Base-by-base conservation (phyloP, 2,329 filamentous ascomycete genomes). In the Dactylellina parvicollis region DNA sequence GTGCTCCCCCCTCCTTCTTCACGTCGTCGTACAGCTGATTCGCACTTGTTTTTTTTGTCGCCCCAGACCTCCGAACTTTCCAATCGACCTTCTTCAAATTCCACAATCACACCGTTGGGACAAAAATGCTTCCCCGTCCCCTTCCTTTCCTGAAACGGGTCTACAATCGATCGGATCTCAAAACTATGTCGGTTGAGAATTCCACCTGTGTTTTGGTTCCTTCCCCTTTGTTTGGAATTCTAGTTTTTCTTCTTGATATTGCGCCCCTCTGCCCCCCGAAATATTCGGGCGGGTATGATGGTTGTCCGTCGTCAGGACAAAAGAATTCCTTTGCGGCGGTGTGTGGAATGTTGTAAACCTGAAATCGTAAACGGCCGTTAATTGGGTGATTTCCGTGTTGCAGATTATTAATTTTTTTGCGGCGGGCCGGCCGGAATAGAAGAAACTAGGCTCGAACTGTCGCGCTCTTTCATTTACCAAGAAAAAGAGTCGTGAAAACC, bases 331-430 rank as follows among this genome's bases (percentile, higher is more conserved):
- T 24, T 22, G n/a, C 18, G 34, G 47, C 47, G 38, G n/a, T 34
- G 32, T 44, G 49, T 47, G 60, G 60, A 65, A 65, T 65, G 60
- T 32, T 46, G n/a, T 10, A n/a, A 60, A 42, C 24, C 16, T 24
- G 30, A 16, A 40, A 18, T 10, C 3, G 44, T 18, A 9, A 9
- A 34, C 12, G 26, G 47, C 20, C 10, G 47, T 34, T 52, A n/a
- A 8, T 26, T 20, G 8, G 10, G 24, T 56, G 20, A 16, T 32
- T 20, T n/a, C 20, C 20, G 52, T 56, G 52, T 56, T 56, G 52
- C 34, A 28, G 47, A n/a, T 28, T 18, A n/a, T n/a, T n/a, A n/a
- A n/a, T n/a, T n/a, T n/a, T n/a, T n/a, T n/a, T n/a, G n/a, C n/a
- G n/a, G n/a, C n/a, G n/a, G n/a, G n/a, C n/a, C n/a, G n/a, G n/a